Percentiles rank a stretch among this genome's conserved stretches.
Conservation (phyloP, 2,329 filamentous ascomycete species). For the Venturia asperata region DNA sequence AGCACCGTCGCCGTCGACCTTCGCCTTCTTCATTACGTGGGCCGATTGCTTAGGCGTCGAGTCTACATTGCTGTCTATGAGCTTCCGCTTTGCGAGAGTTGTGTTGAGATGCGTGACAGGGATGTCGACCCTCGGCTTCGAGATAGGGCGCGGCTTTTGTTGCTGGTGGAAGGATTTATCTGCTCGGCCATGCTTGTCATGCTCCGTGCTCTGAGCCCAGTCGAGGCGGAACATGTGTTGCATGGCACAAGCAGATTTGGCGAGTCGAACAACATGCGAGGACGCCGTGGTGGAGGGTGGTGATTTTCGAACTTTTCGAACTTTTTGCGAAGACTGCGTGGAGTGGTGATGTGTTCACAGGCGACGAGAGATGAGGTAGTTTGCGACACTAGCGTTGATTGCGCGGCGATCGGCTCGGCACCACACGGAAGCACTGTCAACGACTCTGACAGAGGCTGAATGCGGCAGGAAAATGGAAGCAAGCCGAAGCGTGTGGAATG, state of each 20-base stretch:
- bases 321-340: not conserved
- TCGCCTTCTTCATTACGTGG: constrained; percentile 30
- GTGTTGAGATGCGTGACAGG: constrained; percentile 26
- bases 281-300: not conserved
- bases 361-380: constrained; percentile 4
- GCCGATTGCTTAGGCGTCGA: constrained; percentile 30
- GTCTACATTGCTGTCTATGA: constrained; percentile 37
- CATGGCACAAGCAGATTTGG: constrained; percentile 35
- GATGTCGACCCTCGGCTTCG: constrained; percentile 40
- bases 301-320: not conserved
- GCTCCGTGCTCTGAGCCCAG: constrained; percentile 37
- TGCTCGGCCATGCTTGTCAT: constrained; percentile 30
- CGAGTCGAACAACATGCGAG: constrained; percentile 17
- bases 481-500: not conserved
- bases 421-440: constrained; percentile 3
- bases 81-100: constrained; percentile 53
- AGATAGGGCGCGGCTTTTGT: constrained; percentile 24
- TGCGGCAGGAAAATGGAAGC: not conserved
- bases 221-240: constrained; percentile 46
- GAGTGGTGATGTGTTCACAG: constrained; percentile 11
- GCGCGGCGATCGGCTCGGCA: not conserved
- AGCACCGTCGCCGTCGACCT: constrained; percentile 22
- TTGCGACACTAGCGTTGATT: constrained; percentile 14
- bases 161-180: constrained; percentile 35
- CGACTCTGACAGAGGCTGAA: not conserved